Evolutionary conservation across 495 filamentous ascomycete genomes (phyloP), one percentile per base, ranked within the genome.

Genomic region (Cryomyces antarcticus): DNA sequence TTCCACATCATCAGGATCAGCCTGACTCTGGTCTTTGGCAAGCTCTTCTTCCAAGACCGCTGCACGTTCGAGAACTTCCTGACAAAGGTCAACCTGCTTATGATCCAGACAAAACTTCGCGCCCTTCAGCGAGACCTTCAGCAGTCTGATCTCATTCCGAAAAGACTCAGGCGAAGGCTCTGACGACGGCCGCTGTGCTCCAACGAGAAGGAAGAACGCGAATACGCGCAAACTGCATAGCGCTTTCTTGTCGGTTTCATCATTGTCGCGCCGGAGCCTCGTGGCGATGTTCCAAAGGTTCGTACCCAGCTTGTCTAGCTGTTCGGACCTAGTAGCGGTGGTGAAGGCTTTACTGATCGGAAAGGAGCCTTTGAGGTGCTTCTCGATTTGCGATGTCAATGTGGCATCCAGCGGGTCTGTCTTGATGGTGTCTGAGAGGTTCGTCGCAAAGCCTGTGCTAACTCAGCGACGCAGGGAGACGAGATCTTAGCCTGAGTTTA

Each of bases 201-300:
- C 57, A 29, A 76, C 78, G 34, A 93, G 58, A 46, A 93, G 62
- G 28, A 74, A 60, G 49, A 80, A 85, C 3, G 80, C 75, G 43
- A 89, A 70, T 30, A 74, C 67, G 41, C 77, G 74, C 4, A 71
- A 68, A 7, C 59, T 43, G 39, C 52, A 57, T n/a, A 58, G n/a
- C 1, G 50, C 12, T 27, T n/a, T 29, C 27, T 13, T 28, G 13
- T 40, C n/a, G 31, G 6, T 43, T 6, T 31, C 49, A 12, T 44
- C 41, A 30, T 45, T 39, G 11, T 54, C 48, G 17, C 59, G 53
- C 30, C 51, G 55, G 27, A 76, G 50, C 6, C 69, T 65, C 4
- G 71, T 75, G 42, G 74, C 71, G 12, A 73, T 49, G 50, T 88
- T 86, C 80, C 80, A 86, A 24, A 85, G 55, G 30, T 59, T 60